Base-by-base conservation (phyloP, 352 stramenopile genomes). In the Globisporangium perplexum region DNA sequence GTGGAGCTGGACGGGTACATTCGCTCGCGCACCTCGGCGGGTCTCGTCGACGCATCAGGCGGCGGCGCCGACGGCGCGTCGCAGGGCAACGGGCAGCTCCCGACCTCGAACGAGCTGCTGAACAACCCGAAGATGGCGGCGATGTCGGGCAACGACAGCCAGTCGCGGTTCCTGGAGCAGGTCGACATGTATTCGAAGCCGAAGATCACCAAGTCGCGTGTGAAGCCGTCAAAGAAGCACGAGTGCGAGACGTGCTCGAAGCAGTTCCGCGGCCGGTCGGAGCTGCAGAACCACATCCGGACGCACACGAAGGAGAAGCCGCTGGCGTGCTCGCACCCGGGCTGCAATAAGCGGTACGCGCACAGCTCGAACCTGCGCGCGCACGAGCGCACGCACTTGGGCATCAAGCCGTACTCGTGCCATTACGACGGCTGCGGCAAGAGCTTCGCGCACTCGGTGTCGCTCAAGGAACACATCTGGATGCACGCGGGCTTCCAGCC, bases 401-500 rank as follows among this genome's bases (percentile, higher is more conserved):
- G 83, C 18, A 77, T 95, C 45, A 96, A 96, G 69, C 89, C 89
- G 20, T 96, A 95, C 65, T 84, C 85, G 47, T 97, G 89, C 59
- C 89, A 91, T 60, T 95, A 93, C 53, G 77, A 90, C 55, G 86
- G 81, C 23, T 97, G 89, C 41, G 83, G 83, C 55, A 96, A 95
- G 71, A 87, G 71, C 35, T 97, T 97, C 50, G 86, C 86, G 15
- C 86, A 96, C 66, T 95, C 81, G 23, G 88, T 93, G 41, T 96
- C 90, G 47, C 67, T 97, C 17, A 96, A 93, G 55, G 91, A 96
- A 58, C 89, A 97, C 68, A 95, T 96, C 39, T 93, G 88, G 76
- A 95, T 93, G 71, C 89, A 97, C 58, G 86, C 82, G 0, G 86
- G 84, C 28, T 88, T 95, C 61, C 86, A 96, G 65, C 89, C 89